Percentiles rank a stretch among this genome's conserved stretches.
Conservation (phyloP, 305 asterid species). For the Striga hermonthica region DNA sequence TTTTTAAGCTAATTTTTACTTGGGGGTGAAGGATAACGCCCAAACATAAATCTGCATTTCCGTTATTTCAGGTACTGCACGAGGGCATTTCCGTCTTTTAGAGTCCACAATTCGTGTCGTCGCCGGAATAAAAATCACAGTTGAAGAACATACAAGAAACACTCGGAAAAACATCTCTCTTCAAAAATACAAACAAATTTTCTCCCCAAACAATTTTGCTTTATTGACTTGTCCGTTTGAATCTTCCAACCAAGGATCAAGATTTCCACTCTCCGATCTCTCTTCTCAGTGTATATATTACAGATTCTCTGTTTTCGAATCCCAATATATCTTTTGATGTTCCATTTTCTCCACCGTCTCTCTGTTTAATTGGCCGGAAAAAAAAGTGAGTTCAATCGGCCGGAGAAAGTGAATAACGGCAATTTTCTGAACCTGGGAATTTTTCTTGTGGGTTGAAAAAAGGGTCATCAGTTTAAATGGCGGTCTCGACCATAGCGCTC, state of each 20-base stretch:
- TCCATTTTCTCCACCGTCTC: neutral
- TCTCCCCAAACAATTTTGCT: neutral
- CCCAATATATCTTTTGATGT: neutral
- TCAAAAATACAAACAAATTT: neutral
- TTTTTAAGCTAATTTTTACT: too few relatives aligned
- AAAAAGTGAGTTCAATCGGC: neutral
- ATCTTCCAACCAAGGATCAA: slow-evolving; percentile 15
- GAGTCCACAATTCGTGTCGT: neutral
- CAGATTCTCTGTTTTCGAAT: slow-evolving; percentile 8
- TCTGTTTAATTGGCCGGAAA: neutral
- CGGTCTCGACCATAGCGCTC: slow-evolving; percentile 68
- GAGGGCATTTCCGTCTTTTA: slow-evolving; percentile 42
- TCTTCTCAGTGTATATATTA: neutral
- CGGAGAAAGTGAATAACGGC: slow-evolving; percentile 10
- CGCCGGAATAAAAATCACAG: slow-evolving; percentile 12
- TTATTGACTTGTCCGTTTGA: slow-evolving; percentile 25
- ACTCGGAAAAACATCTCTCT: slow-evolving; percentile 16
- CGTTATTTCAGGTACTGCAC: slow-evolving; percentile 31
- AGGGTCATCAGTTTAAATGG: slow-evolving; percentile 32
- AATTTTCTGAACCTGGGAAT: too few relatives aligned
- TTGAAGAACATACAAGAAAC: slow-evolving; percentile 28
- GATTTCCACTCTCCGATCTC: slow-evolving; percentile 10
- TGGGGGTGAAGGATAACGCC: too few relatives aligned
- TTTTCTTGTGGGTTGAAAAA: slow-evolving; percentile 10
- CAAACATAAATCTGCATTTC: neutral